Base-by-base conservation (phyloP, 176 grass and related monocot genomes). In the Rhynchospora breviuscula region DNA sequence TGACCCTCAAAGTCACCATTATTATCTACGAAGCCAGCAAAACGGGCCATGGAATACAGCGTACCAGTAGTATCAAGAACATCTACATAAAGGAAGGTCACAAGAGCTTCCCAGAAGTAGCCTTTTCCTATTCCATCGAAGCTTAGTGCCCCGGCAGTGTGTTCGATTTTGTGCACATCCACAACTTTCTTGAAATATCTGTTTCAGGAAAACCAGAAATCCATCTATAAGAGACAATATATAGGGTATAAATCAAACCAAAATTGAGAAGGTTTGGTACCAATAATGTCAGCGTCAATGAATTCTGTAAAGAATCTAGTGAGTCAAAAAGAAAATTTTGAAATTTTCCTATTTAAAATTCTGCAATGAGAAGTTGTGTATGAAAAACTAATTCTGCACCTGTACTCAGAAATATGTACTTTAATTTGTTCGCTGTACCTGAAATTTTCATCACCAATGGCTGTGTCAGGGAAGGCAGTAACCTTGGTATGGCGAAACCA, bases 61-160 rank as follows among this genome's bases (percentile, higher is more conserved):
- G 78, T 78, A 2, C 93, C 93, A 0, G 93, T 96, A 40, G 93
- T 96, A 85, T 96, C 93, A 44, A 96, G 90, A 71, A 96, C 87
- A 35, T 96, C 93, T 22, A 96, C 93, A 88, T 93, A 93, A 21
- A 96, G 90, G 80, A 96, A 96, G 10, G 93, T 96, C 72, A 96
- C 14, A 60, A 96, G 88, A 22, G 93, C 90, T 84, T 96, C 90
- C 93, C 93, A 96, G 88, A 96, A 96, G 35, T 75, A 82, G 44
- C 73, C 83, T 6, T 86, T 78, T 2, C 75, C 46, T 3, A 80
- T 63, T 46, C 87, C 90, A n/a, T 84, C 21, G 67, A 95, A 95
- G 83, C 90, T 89, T 23, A 96, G 87, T 21, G 90, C 90, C 18
- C 88, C 89, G 13, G 93, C 93, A 0, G 93, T 96, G 81, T 88